Conservation (phyloP, 1,139 yeast species). For the Kurtzmaniella quercitrusa region DNA sequence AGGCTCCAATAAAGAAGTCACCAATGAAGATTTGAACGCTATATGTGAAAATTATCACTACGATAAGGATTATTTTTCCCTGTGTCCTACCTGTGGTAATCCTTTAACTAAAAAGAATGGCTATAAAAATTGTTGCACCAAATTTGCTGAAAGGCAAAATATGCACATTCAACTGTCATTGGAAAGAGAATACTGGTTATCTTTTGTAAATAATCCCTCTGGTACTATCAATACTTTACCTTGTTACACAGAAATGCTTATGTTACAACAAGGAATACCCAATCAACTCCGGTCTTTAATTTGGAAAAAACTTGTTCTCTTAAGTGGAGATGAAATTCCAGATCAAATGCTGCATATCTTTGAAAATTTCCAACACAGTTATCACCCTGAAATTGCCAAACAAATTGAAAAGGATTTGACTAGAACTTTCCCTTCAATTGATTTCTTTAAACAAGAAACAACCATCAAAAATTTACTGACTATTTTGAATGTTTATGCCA, state of each 20-base stretch:
- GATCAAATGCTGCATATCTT: slow-evolving; percentile 31
- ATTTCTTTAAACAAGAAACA: slow-evolving; percentile 36
- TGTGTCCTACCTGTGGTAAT: slow-evolving; percentile 29
- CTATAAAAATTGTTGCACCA: slow-evolving; percentile 12
- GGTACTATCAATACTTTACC: slow-evolving; percentile 46
- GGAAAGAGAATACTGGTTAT: slow-evolving; percentile 43
- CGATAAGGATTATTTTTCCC: slow-evolving; percentile 30
- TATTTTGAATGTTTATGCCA: slow-evolving; percentile 61
- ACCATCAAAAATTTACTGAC: slow-evolving; percentile 47
- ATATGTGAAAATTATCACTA: slow-evolving; percentile 23
- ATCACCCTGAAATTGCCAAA: slow-evolving; percentile 37
- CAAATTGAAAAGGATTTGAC: slow-evolving; percentile 61
- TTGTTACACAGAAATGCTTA: slow-evolving; percentile 39
- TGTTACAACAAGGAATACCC: slow-evolving; percentile 40
- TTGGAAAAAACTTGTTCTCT: slow-evolving; percentile 35
- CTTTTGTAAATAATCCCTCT: slow-evolving; percentile 42
- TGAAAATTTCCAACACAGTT: slow-evolving; percentile 43
- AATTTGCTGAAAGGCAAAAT: slow-evolving; percentile 10
- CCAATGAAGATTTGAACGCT: slow-evolving; percentile 12
- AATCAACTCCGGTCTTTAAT: slow-evolving; percentile 31
- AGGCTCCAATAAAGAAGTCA: slow-evolving; percentile 9
- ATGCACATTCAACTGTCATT: slow-evolving; percentile 19
- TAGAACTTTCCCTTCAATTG: slow-evolving; percentile 59
- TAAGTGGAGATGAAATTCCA: slow-evolving; percentile 29
- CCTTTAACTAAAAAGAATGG: slow-evolving; percentile 11